phyloP scores from a whole-genome alignment of 768 basidiomycete species.

The Pisolithus orientalis region DNA sequence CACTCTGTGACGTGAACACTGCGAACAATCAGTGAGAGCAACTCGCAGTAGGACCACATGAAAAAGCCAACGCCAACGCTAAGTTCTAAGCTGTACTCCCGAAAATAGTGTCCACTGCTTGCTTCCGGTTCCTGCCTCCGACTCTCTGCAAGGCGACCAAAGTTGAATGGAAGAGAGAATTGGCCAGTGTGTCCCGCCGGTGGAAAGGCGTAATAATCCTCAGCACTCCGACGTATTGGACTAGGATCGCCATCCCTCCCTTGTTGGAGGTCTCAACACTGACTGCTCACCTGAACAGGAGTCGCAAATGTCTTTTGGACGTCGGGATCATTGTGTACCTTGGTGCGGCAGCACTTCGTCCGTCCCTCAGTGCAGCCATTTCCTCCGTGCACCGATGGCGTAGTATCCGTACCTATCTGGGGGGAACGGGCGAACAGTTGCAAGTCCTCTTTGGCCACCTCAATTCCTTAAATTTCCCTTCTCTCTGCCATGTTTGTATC shows the following conservation, averaged over 20 bases:
- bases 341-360: background rate
- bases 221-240: background rate
- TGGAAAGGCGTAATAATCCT: background rate
- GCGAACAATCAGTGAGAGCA: too few relatives aligned
- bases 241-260: background rate
- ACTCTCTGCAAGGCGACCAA: too few relatives aligned
- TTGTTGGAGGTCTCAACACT: background rate
- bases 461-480: background rate
- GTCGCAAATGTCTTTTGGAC: background rate
- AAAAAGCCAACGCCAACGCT: too few relatives aligned
- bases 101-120: too few relatives aligned
- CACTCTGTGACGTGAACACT: too few relatives aligned
- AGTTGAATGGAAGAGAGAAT: background rate
- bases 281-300: background rate
- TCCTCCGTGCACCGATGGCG: background rate
- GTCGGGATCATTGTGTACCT: background rate
- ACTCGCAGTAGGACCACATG: too few relatives aligned
- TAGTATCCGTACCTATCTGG: background rate
- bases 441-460: background rate
- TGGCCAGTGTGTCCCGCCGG: background rate
- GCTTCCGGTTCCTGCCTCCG: too few relatives aligned
- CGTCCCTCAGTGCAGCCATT: background rate
- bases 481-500: background rate
- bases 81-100: too few relatives aligned
- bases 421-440: background rate